phyloP scores from a whole-genome alignment of 768 basidiomycete species.

The Candolleomyces efflorescens region DNA sequence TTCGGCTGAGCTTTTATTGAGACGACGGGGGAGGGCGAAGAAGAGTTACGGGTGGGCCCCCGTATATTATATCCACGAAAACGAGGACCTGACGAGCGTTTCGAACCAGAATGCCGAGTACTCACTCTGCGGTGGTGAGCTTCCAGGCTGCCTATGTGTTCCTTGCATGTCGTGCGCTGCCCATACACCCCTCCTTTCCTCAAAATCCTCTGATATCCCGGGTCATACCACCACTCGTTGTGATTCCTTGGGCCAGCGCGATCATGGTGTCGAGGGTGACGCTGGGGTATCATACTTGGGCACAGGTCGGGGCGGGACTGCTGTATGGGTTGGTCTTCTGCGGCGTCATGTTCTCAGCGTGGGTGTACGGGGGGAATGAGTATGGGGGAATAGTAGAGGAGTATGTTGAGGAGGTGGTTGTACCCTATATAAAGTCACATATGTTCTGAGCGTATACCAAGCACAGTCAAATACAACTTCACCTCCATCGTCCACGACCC shows the following conservation, averaged over 20 bases:
- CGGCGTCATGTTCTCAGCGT: slow-evolving; percentile 51
- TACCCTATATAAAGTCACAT: background rate
- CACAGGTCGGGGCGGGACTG: slow-evolving; percentile 60
- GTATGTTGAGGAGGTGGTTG: slow-evolving; percentile 9
- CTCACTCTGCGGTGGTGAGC: slow-evolving; percentile 67
- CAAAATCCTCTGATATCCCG: slow-evolving; percentile 29
- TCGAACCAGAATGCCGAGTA: slow-evolving; percentile 72
- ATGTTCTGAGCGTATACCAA: background rate
- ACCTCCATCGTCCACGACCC: too few relatives aligned
- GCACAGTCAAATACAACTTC: background rate
- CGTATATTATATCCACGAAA: background rate
- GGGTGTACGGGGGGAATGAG: slow-evolving; percentile 37
- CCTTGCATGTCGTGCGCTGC: slow-evolving; percentile 54
- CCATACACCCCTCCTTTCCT: slow-evolving; percentile 53
- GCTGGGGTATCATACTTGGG: slow-evolving; percentile 75
- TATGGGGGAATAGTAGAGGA: slow-evolving; percentile 19
- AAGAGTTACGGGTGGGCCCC: slow-evolving; percentile 70
- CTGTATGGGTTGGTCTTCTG: slow-evolving; percentile 53
- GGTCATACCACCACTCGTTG: slow-evolving; percentile 39
- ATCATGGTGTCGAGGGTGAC: slow-evolving; percentile 65
- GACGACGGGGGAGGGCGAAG: slow-evolving; percentile 34
- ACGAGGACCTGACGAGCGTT: too few relatives aligned
- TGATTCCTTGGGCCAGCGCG: slow-evolving; percentile 49
- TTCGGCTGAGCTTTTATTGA: slow-evolving; percentile 23
- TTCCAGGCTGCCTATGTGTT: slow-evolving; percentile 60